Evolutionary conservation across 2,329 filamentous ascomycete species (phyloP), one percentile per base, ranked within the genome.

Genomic region (Plectosphaerella cucumerina): DNA sequence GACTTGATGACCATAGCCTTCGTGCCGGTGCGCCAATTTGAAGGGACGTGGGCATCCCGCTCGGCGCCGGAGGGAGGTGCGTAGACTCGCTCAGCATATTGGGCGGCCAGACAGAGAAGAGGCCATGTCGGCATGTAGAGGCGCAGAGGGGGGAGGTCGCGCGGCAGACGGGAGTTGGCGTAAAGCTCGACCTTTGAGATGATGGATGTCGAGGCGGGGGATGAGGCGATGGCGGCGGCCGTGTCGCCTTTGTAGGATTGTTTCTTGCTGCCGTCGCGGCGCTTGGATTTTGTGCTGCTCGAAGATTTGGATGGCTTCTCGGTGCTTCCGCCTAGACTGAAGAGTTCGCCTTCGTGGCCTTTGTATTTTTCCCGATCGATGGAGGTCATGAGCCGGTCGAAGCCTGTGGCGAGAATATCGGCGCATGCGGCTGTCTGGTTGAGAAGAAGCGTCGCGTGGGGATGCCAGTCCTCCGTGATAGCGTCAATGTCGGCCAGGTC

Each of bases 1-100:
- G 86, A 90, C 62, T 92, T 93, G 63, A 95, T 85, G 15, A 89
- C 84, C 85, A 93, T 93, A 21, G 90, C 87, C 64, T 92, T 93
- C 1, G 89, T 87, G n/a, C 89, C 89, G 4, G 80, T 76, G 18
- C 77, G 76, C 78, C 85, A 88, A 65, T 91, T 83, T 4, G 87
- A 82, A 34, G 84, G 77, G 34, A 94, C 77, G 58, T 89, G 87
- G 2, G 85, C 77, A 58, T 89, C 82, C 12, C 77, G 76, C 65
- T 91, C 87, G 20, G 76, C 72, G 1, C 80, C 79, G 0, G 71
- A 70, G 0, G 89, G 84, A 34, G 78, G 77, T 41, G 80, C 76
- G 65, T 96, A 96, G 3, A 89, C 90, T 34, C 81, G 77, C 55
- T 87, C 81, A 0, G 90, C 89, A 64, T 90, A 92, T 54, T 86